Conservation (phyloP, 371 early-diverging fungal genomes). For the Blakeslea trispora region DNA sequence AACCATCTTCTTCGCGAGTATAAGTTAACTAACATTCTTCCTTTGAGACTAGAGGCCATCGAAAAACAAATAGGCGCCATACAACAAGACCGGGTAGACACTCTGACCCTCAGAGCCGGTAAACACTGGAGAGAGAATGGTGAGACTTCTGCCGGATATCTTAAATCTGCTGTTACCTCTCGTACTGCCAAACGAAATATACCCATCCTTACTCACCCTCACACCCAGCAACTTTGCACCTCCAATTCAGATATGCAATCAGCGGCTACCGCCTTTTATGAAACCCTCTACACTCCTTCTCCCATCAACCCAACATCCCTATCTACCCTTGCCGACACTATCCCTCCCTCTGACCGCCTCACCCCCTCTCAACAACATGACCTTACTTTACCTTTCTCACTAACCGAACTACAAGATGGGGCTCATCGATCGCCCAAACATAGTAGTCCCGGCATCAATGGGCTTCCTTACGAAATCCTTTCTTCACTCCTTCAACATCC, state of each 20-base stretch:
- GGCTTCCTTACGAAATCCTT: constrained; percentile 5
- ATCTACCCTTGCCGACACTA: not conserved
- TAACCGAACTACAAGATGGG: not conserved
- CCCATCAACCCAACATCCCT: not conserved
- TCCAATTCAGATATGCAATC: not conserved
- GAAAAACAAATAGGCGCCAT: constrained; percentile 2
- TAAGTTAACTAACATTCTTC: constrained; percentile 3
- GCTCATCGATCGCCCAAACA: not conserved
- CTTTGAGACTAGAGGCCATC: not conserved
- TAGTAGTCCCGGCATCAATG: constrained; percentile 14
- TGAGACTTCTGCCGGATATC: too few relatives aligned
- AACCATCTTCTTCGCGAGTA: too few relatives aligned
- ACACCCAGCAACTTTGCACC: not conserved
- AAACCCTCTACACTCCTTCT: not conserved
- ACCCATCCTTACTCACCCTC: not conserved
- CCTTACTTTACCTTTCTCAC: not conserved
- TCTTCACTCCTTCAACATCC: not conserved
- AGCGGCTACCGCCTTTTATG: constrained; percentile 1
- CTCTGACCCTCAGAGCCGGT: constrained; percentile 1
- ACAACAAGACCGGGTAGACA: constrained; percentile 6
- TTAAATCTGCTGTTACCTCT: not conserved
- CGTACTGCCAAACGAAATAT: constrained; percentile 1
- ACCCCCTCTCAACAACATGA: too few relatives aligned
- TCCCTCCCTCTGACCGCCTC: not conserved
- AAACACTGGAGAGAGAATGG: constrained; percentile 9